These are phyloP conservation scores for Austroboletus eburneus DNA, from an alignment of 768 basidiomycete genomes.

Conservation along the genomic window DNA sequence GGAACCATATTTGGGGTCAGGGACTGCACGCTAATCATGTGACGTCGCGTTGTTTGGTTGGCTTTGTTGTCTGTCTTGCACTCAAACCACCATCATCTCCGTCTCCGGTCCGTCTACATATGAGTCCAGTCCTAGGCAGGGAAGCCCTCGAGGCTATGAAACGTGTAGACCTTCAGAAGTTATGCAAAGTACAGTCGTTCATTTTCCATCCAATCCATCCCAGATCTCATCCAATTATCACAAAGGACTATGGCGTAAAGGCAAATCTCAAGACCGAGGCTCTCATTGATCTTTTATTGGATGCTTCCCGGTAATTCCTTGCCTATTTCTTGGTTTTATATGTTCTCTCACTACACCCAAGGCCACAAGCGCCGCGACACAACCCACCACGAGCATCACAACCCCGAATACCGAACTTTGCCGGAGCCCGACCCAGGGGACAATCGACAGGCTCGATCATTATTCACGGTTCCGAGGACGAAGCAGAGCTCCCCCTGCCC, in stretches of 20 bases:
- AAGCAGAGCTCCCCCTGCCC: slow-evolving; percentile 28
- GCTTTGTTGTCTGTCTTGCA: slow-evolving; percentile 41
- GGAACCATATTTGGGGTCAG: neutral
- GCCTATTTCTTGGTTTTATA: slow-evolving; percentile 32
- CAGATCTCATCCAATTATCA: slow-evolving; percentile 14
- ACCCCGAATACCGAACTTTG: slow-evolving; percentile 29
- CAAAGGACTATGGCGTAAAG: slow-evolving; percentile 72
- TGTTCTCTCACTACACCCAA: slow-evolving; percentile 31
- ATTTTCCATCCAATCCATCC: slow-evolving; percentile 11
- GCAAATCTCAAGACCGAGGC: slow-evolving; percentile 81
- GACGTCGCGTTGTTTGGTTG: slow-evolving; percentile 50
- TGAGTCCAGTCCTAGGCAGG: slow-evolving; percentile 42
- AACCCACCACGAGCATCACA: slow-evolving; percentile 21
- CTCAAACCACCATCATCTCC: slow-evolving; percentile 37
- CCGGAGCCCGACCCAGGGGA: slow-evolving; percentile 25
- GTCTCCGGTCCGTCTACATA: slow-evolving; percentile 14
- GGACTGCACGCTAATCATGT: slow-evolving; percentile 29
- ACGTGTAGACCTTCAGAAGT: slow-evolving; percentile 50
- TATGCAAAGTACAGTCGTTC: slow-evolving; percentile 49
- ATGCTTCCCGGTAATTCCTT: slow-evolving; percentile 40
- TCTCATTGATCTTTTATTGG: slow-evolving; percentile 68
- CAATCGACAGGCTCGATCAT: slow-evolving; percentile 35
- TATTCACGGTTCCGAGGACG: slow-evolving; percentile 42
- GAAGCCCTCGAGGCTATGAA: slow-evolving; percentile 51
- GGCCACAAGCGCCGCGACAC: slow-evolving; percentile 23